Evolutionary conservation across 306 rosid genomes (phyloP), one percentile per base, ranked within the genome.

Genomic region (Hippophae rhamnoides): DNA sequence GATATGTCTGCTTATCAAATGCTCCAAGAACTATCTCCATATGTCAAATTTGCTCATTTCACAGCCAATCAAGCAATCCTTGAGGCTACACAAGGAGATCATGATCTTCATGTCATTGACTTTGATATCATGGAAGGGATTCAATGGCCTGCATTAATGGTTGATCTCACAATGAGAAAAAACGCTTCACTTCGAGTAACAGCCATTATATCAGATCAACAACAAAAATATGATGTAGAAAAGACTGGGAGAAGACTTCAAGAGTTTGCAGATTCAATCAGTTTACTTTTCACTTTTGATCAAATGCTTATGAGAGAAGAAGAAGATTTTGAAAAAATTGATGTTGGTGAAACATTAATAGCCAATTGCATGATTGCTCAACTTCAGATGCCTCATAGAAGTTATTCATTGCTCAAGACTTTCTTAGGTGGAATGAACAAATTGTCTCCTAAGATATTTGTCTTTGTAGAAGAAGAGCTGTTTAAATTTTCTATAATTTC

Each of bases 61-160:
- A 82, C 82, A 0, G 93, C 93, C 14, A 85, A 81, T 65, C 93
- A 85, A 74, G 93, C 93, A 0, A 85, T 85, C 47, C 69, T 81
- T 9, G 93, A 85, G 56, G 85, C 88, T 23, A 67, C 85, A 25
- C 64, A 63, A 54, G 82, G 73, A 9, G 82, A 14, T 38, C 27
- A n/a, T 0, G 47, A 65, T 66, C 57, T 85, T 71, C 93, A 85
- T 69, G 75, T 85, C 59, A 66, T 85, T 52, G 88, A 85, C 40
- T 79, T 81, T 54, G 88, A 85, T 60, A 79, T 85, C 79, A 79
- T 82, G 93, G 93, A 79, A 13, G 93, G 93, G 6, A 67, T 79
- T 57, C 93, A 81, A 60, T 82, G 93, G 93, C 88, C 93, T 10
- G 73, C 93, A 0, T 66, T 85, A 61, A 82, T 85, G 93, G 77